phyloP scores from a whole-genome alignment of 495 filamentous ascomycete genomes.

The Podospora australis region DNA sequence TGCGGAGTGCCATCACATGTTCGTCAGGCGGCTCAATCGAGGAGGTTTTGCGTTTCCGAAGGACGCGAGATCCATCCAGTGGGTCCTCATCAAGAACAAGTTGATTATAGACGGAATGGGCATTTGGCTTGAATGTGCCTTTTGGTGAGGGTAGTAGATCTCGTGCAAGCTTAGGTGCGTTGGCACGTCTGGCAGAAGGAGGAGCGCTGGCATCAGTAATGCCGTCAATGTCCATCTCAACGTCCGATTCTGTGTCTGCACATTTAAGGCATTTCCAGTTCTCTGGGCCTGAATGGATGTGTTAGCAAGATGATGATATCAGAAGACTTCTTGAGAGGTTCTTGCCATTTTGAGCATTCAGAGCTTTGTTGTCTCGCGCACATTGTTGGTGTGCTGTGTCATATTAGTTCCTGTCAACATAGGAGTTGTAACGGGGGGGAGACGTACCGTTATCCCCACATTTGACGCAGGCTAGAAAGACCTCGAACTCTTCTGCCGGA shows the following conservation, averaged over 20 bases:
- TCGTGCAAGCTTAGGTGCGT: constrained; percentile 53
- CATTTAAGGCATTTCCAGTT: constrained; percentile 80
- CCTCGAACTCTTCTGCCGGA: constrained; percentile 80
- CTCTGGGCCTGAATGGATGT: constrained; percentile 48
- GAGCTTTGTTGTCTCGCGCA: constrained; percentile 69
- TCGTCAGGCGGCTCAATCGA: constrained; percentile 43
- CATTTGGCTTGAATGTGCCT: constrained; percentile 63
- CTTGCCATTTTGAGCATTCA: constrained; percentile 41
- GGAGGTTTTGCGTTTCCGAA: constrained; percentile 77
- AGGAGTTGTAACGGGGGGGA: constrained; percentile 8
- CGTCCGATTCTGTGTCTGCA: constrained; percentile 52
- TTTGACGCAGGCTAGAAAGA: constrained; percentile 68
- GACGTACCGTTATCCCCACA: constrained; percentile 87
- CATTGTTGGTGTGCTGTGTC: constrained; percentile 85
- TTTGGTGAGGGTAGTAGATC: constrained; percentile 72
- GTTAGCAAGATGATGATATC: constrained; percentile 12
- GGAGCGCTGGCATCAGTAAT: constrained; percentile 27
- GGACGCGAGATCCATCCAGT: constrained; percentile 75
- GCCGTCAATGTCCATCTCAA: constrained; percentile 30
- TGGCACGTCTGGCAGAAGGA: constrained; percentile 33
- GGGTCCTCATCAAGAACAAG: constrained; percentile 73
- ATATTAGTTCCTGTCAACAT: constrained; percentile 33
- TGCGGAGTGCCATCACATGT: constrained; percentile 35
- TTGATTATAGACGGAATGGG: constrained; percentile 80
- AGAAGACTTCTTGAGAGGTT: not conserved